phyloP scores from a whole-genome alignment of 2,329 filamentous ascomycete species.

The Hymenoscyphus infarciens region DNA sequence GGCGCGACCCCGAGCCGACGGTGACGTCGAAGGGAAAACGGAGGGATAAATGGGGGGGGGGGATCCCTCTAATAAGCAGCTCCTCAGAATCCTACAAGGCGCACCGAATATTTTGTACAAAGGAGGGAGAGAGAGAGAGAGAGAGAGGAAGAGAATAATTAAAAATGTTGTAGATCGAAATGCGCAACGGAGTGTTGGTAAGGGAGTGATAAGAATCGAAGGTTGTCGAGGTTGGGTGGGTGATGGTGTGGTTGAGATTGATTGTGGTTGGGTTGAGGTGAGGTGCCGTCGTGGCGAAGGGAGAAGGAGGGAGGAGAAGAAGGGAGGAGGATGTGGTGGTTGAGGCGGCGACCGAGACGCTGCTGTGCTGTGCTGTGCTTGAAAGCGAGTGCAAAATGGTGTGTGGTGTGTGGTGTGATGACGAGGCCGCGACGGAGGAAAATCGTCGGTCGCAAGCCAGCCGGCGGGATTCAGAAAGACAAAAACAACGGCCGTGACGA shows the following conservation, averaged over 20 bases:
- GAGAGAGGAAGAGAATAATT: conserved; percentile 30
- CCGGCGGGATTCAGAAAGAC: not conserved
- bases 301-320: too few relatives aligned
- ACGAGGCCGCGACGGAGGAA: conserved; percentile 1
- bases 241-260: conserved; percentile 13
- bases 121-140: conserved; percentile 23
- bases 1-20: conserved; percentile 7
- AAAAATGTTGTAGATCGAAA: conserved; percentile 18
- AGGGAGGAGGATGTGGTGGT: too few relatives aligned
- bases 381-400: not conserved
- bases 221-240: conserved; percentile 24
- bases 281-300: conserved; percentile 2
- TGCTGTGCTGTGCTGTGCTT: too few relatives aligned
- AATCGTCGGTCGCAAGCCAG: not conserved
- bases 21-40: conserved; percentile 12
- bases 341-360: conserved; percentile 1
- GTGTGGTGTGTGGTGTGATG: not conserved
- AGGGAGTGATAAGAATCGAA: conserved; percentile 27
- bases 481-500: not conserved
- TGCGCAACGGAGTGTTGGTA: conserved; percentile 15
- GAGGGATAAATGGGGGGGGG: not conserved
- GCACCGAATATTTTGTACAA: conserved; percentile 18
- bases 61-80: conserved; percentile 8
- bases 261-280: not conserved
- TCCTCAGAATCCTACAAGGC: conserved; percentile 9